Conservation (phyloP, 306 rosid genomes). For the Herpetospermum pedunculosum region DNA sequence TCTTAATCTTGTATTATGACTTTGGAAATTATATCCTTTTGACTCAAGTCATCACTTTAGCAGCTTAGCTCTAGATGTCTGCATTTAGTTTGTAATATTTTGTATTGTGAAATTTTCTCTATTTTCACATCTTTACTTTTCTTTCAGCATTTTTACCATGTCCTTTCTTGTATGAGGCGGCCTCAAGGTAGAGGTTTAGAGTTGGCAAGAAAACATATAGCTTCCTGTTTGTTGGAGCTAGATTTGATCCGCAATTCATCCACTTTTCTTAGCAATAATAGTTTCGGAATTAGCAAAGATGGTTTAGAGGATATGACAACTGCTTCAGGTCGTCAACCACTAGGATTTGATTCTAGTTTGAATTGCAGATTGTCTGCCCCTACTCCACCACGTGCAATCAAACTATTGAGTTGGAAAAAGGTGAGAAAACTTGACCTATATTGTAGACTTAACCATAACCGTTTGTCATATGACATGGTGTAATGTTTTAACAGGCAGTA, state of each 20-base stretch:
- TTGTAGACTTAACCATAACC: neutral
- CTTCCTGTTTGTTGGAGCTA: slow-evolving; percentile 66
- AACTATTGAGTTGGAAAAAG: slow-evolving; percentile 65
- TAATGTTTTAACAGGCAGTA: slow-evolving; percentile 51
- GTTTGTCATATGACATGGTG: slow-evolving; percentile 10
- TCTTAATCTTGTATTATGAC: neutral
- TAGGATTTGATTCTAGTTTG: slow-evolving; percentile 90
- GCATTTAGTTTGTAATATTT: neutral
- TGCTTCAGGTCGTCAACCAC: slow-evolving; percentile 84
- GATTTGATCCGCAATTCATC: slow-evolving; percentile 43
- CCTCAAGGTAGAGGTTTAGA: slow-evolving; percentile 97
- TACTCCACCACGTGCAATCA: slow-evolving; percentile 84
- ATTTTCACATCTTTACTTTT: slow-evolving; percentile 8
- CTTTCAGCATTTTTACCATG: slow-evolving; percentile 87
- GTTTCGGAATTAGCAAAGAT: slow-evolving; percentile 28
- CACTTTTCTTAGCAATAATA: slow-evolving; percentile 51
- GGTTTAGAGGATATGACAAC: slow-evolving; percentile 40
- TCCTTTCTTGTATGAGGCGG: slow-evolving; percentile 70
- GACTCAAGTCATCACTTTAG: neutral
- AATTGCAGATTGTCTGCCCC: slow-evolving; percentile 88
- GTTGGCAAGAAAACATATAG: slow-evolving; percentile 90
- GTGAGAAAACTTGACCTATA: slow-evolving; percentile 21
- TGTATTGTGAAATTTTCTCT: slow-evolving; percentile 4
- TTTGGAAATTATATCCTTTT: neutral
- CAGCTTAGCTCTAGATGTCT: neutral